Evolutionary conservation across 2,329 filamentous ascomycete genomes (phyloP), one percentile per base, ranked within the genome.

Genomic region (Metarhizium guizhouense): DNA sequence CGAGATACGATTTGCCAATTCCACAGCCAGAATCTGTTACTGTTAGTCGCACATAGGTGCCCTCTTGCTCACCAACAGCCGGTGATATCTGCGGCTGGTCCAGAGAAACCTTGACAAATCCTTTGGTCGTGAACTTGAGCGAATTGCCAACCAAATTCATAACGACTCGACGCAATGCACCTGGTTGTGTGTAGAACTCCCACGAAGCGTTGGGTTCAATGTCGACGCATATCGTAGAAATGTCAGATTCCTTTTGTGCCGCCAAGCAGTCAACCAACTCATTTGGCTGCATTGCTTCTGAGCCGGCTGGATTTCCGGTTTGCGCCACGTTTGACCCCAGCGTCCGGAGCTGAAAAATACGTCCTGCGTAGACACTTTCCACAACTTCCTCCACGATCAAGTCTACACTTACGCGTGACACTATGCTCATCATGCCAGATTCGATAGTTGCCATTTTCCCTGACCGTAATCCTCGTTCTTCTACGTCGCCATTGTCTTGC

Each of bases 11-110:
- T 6, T 80, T 72, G 0, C 78, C 78, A 38, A 89, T 89, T 1
- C 86, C 86, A 48, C 76, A 77, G 1, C 86, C 86, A 0, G 85
- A 85, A 60, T 89, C 86, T 0, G 74, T 72, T 1, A 89, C 78
- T 0, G 73, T 78, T 6, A 84, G 61, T 0, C 61, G 42, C 47
- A 56, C 55, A 51, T 40, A 47, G 2, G 55, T 65, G 3, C 70
- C 60, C 10, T 58, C 55, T 6, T 57, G 53, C 16, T 61, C 57
- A 0, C 54, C 56, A 6, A 48, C 56, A 1, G 18, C 47, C 4
- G 36, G 5, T 6, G 20, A 18, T 34, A 40, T 8, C 13, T 18
- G 47, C 16, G 55, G 51, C 13, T 56, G 51, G 42, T 56, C 55
- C 30, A 72, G 58, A 0, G 59, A 60, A 0, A 72, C 62, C 5